These are phyloP conservation scores for Neurospora sp. DNA, from an alignment of 495 filamentous ascomycete genomes.

Conservation along the genomic window DNA sequence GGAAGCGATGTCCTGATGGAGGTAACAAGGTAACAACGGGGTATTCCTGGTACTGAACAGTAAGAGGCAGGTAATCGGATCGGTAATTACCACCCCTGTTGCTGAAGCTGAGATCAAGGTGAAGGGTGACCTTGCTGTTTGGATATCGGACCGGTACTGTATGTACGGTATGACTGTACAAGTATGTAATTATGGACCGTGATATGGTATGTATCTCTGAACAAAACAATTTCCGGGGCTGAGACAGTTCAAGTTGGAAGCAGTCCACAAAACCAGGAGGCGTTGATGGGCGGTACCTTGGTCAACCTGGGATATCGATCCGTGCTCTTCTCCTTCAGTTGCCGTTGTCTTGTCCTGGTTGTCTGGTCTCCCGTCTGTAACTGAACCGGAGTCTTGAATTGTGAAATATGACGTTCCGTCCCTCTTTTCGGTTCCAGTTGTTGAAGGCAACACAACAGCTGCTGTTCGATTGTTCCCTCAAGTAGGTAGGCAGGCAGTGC, in stretches of 20 bases:
- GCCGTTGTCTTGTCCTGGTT: neutral
- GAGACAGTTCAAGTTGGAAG: neutral
- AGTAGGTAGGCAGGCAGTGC: neutral
- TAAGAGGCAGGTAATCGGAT: neutral
- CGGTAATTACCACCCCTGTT: neutral
- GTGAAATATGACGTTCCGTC: neutral
- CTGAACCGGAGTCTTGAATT: no score
- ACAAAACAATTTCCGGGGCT: neutral
- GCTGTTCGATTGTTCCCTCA: neutral
- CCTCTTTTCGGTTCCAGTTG: neutral
- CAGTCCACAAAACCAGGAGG: neutral
- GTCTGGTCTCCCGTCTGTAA: neutral
- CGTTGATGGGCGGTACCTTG: neutral
- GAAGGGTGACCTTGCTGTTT: neutral
- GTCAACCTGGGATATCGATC: neutral
- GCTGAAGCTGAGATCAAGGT: neutral
- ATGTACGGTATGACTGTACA: neutral
- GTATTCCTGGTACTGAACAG: neutral
- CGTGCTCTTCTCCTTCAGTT: neutral
- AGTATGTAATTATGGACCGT: neutral
- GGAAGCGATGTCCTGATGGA: neutral
- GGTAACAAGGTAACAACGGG: no score
- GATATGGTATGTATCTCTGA: neutral
- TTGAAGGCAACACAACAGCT: neutral
- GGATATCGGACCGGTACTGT: neutral